Conservation (phyloP, 176 grass and related monocot genomes). For the Alloteropsis semialata region DNA sequence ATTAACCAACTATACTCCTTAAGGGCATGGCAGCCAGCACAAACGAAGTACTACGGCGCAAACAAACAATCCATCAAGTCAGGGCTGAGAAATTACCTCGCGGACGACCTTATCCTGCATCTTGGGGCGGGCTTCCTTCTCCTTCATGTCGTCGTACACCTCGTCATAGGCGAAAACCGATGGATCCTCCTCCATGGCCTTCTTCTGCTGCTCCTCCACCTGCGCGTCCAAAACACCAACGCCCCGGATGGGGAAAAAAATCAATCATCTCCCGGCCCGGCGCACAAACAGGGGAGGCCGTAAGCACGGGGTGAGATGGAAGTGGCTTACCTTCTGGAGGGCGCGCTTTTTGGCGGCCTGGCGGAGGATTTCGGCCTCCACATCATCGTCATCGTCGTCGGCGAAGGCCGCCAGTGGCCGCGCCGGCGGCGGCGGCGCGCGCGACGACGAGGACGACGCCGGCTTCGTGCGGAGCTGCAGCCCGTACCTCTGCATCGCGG, state of each 20-base stretch:
- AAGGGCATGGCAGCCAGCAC: neutral
- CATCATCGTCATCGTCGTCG: slow-evolving; percentile 66
- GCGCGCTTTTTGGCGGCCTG: slow-evolving; percentile 71
- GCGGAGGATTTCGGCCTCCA: slow-evolving; percentile 86
- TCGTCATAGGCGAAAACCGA: slow-evolving; percentile 91
- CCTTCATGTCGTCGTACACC: slow-evolving; percentile 92
- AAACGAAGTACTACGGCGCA: neutral
- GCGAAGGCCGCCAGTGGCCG: slow-evolving; percentile 65
- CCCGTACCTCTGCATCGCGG: slow-evolving; percentile 81
- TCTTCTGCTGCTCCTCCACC: slow-evolving; percentile 88
- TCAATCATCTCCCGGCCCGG: neutral
- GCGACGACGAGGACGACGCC: slow-evolving; percentile 44
- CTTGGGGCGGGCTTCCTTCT: slow-evolving; percentile 76
- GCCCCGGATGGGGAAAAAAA: neutral
- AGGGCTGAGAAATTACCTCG: slow-evolving; percentile 41
- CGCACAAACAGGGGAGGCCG: neutral
- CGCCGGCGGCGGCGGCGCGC: slow-evolving; percentile 31
- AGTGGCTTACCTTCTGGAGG: slow-evolving; percentile 64
- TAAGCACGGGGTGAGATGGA: neutral
- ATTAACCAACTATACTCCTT: neutral
- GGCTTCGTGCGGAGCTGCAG: slow-evolving; percentile 67
- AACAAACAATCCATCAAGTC: neutral
- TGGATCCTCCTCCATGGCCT: slow-evolving; percentile 86
- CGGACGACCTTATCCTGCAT: slow-evolving; percentile 64
- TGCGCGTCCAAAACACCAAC: slow-evolving; percentile 1